Conservation (phyloP, 2,329 filamentous ascomycete genomes). For the Colletotrichum chlorophyti region DNA sequence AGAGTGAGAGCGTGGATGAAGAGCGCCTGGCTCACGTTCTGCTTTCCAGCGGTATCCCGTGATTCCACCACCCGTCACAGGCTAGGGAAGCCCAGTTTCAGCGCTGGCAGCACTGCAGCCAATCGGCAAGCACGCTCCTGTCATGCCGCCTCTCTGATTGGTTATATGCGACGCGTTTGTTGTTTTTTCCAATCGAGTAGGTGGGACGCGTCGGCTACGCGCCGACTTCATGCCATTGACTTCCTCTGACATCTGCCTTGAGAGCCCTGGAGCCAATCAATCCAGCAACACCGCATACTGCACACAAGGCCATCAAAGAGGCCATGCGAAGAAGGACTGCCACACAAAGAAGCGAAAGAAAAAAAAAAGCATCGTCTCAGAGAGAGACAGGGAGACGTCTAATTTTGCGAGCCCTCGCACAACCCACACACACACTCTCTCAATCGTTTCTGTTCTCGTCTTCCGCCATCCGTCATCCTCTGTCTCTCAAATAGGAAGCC, state of each 20-base stretch:
- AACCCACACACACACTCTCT: background rate
- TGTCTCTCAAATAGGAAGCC: slow-evolving; percentile 12
- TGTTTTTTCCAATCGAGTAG: slow-evolving; percentile 18
- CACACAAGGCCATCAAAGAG: slow-evolving; percentile 13
- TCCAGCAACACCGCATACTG: slow-evolving; percentile 4
- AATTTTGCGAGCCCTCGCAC: background rate
- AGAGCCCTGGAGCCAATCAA: slow-evolving; percentile 17
- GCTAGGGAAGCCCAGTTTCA: slow-evolving; percentile 17
- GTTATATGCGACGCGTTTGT: slow-evolving; percentile 18
- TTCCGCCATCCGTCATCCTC: background rate
- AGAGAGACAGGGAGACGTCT: slow-evolving; percentile 5
- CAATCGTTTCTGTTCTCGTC: background rate
- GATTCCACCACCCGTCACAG: slow-evolving; percentile 1
- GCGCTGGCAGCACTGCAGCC: slow-evolving; percentile 1
- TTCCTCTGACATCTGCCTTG: background rate
- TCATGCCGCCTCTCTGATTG: slow-evolving; percentile 6
- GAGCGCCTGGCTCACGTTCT: too few species aligned
- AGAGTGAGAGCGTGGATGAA: too few species aligned
- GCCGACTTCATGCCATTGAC: slow-evolving; percentile 27
- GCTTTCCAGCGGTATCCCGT: slow-evolving; percentile 21
- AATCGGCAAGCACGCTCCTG: background rate
- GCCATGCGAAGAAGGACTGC: too few species aligned
- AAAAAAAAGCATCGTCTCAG: slow-evolving; percentile 8
- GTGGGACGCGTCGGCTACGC: slow-evolving; percentile 18
- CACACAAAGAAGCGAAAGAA: slow-evolving; percentile 5